Percentiles rank a stretch among this genome's conserved stretches.
These are phyloP conservation scores for Pestalotiopsis sp. DNA, from an alignment of 2,329 filamentous ascomycete genomes.

Conservation along the genomic window DNA sequence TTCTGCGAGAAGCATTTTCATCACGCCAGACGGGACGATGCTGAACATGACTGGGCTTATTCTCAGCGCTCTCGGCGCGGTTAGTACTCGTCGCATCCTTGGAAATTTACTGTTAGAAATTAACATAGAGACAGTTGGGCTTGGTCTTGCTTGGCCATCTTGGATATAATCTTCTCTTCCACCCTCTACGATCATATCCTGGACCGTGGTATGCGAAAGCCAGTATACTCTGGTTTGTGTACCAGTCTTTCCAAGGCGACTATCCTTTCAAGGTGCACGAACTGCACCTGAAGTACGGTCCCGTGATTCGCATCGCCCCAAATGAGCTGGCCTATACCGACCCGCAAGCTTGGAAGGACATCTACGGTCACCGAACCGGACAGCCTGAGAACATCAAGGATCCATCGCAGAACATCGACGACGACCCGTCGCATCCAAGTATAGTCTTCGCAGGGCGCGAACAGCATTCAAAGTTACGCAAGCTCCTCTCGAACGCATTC, in stretches of 20 bases:
- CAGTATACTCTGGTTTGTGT: slow-evolving; percentile 9
- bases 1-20: not conserved
- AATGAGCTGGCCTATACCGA: slow-evolving; percentile 41
- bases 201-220: slow-evolving; percentile 22
- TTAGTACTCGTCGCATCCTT: not conserved
- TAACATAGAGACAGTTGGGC: not conserved
- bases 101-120: not conserved
- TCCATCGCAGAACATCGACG: slow-evolving; percentile 25
- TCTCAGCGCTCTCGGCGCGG: not conserved
- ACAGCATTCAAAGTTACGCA: slow-evolving; percentile 12
- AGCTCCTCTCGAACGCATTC: slow-evolving; percentile 21
- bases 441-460: slow-evolving; percentile 31
- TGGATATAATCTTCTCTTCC: slow-evolving; percentile 24
- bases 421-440: slow-evolving; percentile 18
- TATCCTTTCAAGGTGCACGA: slow-evolving; percentile 12
- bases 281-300: slow-evolving; percentile 37
- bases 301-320: slow-evolving; percentile 40
- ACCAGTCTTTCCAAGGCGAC: not conserved
- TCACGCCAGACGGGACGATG: not conserved
- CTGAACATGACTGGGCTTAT: not conserved
- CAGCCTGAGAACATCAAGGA: slow-evolving; percentile 28
- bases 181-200: slow-evolving; percentile 24
- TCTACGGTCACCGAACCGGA: slow-evolving; percentile 23
- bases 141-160: not conserved
- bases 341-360: slow-evolving; percentile 36